These are phyloP conservation scores for Trichoderma erinaceum DNA, from an alignment of 495 filamentous ascomycete species.

Conservation along the genomic window DNA sequence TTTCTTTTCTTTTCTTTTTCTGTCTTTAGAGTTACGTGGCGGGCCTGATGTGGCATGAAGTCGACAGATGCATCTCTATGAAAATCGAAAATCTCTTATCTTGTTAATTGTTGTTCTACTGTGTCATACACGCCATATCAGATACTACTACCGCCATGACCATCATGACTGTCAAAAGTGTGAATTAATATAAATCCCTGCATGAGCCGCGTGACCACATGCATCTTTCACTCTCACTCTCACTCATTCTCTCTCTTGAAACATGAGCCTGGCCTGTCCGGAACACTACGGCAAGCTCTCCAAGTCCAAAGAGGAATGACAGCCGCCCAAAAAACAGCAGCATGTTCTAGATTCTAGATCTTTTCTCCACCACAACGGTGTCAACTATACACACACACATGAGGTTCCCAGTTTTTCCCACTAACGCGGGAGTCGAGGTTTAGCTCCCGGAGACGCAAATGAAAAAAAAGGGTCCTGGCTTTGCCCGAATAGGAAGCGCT, in stretches of 20 bases:
- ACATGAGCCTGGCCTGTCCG: not conserved
- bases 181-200: not conserved
- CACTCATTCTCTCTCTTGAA: not conserved
- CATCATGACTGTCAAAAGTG: not conserved
- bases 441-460: not conserved
- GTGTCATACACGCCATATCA: not conserved
- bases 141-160: not conserved
- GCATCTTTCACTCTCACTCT: not conserved
- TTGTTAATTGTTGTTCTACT: too few relatives aligned
- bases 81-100: too few relatives aligned
- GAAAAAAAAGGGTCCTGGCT: not conserved
- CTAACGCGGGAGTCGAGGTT: not conserved
- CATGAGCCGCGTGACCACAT: slow-evolving; percentile 2
- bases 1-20: not conserved
- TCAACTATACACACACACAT: not conserved
- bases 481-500: slow-evolving; percentile 11
- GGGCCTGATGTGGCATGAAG: not conserved
- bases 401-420: not conserved
- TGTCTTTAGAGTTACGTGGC: not conserved
- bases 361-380: not conserved
- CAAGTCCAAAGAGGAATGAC: not conserved
- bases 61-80: not conserved
- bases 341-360: not conserved
- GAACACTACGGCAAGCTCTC: not conserved
- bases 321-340: too few relatives aligned